A percentile compares a stretch with the other conserved stretches of the same genome.
phyloP scores from a whole-genome alignment of 1,139 yeast genomes.

The Candida sp. region DNA sequence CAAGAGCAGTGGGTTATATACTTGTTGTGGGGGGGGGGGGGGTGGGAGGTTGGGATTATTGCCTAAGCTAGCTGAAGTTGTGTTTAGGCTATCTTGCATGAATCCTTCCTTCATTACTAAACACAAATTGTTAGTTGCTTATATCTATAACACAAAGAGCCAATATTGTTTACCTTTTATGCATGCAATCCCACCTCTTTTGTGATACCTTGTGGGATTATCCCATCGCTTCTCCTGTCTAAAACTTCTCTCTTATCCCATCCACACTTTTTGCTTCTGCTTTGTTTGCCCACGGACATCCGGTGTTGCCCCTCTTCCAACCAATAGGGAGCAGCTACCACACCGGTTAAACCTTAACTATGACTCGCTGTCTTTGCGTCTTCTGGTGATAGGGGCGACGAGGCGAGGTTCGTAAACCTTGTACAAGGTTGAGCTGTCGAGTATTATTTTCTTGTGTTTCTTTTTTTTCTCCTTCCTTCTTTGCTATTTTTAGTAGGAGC shows the following conservation, averaged over 20 bases:
- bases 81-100: neutral
- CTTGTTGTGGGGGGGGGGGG: neutral
- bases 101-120: neutral
- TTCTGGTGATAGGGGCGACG: too few relatives aligned
- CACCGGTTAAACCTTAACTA: too few relatives aligned
- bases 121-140: neutral
- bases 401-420: too few relatives aligned
- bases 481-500: constrained; percentile 1
- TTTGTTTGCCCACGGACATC: neutral
- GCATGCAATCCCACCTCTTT: neutral
- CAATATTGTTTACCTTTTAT: neutral
- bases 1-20: neutral
- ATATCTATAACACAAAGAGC: neutral
- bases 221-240: neutral
- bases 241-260: neutral
- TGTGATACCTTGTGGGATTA: neutral
- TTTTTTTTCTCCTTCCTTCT: neutral
- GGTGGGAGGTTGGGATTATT: too few relatives aligned
- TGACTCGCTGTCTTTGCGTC: too few relatives aligned
- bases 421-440: too few relatives aligned
- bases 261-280: neutral
- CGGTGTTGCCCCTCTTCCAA: too few relatives aligned
- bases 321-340: too few relatives aligned
- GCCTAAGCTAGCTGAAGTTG: too few relatives aligned
- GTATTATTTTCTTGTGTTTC: neutral